phyloP scores from a whole-genome alignment of 139 green algal species.

The Nannochloris sp. region DNA sequence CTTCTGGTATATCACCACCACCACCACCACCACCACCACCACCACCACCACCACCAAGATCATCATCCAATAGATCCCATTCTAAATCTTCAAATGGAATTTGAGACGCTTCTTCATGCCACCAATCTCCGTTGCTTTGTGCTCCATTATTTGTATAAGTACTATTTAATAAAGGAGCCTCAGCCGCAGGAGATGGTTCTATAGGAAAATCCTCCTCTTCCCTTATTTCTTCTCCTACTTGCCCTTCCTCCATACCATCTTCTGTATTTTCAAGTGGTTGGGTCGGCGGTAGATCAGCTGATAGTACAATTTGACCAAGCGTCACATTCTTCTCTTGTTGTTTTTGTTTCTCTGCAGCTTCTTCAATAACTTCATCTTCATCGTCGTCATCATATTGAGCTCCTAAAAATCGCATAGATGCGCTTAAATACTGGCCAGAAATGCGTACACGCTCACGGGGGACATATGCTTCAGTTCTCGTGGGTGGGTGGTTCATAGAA shows the following conservation, averaged over 20 bases:
- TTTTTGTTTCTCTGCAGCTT: not conserved
- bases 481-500: not conserved
- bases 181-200: not conserved
- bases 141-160: too few relatives aligned
- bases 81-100: slow-evolving; percentile 5
- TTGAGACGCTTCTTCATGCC: slow-evolving; percentile 2
- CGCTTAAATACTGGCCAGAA: too few relatives aligned
- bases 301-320: too few relatives aligned
- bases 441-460: too few relatives aligned
- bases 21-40: not conserved
- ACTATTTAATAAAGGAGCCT: not conserved
- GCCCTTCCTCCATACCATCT: not conserved
- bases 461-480: too few relatives aligned
- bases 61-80: not conserved
- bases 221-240: slow-evolving; percentile 10
- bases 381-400: not conserved
- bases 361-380: not conserved
- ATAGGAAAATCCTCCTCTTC: too few relatives aligned
- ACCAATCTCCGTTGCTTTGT: not conserved
- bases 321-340: not conserved
- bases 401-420: not conserved
- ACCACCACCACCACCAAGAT: too few relatives aligned
- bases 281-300: not conserved
- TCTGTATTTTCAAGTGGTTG: not conserved
- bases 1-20: too few relatives aligned